Conservation (phyloP, 1,284 basidiomycete genomes). For the Abortiporus biennis region DNA sequence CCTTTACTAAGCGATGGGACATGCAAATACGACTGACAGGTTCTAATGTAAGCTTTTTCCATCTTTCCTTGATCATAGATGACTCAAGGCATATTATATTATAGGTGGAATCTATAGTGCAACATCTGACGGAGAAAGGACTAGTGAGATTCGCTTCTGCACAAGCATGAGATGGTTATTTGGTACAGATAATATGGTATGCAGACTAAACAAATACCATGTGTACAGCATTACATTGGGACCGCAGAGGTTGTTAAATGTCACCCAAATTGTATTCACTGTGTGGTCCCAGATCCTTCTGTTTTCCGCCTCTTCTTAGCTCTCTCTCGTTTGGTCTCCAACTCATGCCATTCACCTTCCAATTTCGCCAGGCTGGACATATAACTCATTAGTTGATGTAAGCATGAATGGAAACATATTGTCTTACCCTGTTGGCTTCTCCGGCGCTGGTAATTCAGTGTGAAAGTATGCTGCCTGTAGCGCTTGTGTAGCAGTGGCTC, state of each 20-base stretch:
- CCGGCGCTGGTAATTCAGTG: constrained; percentile 68
- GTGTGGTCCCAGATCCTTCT: constrained; percentile 22
- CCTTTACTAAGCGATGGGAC: constrained; percentile 90
- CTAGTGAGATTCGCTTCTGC: constrained; percentile 39
- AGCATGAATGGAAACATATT: constrained; percentile 17
- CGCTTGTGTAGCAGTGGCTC: constrained; percentile 79
- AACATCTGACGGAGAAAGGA: constrained; percentile 67
- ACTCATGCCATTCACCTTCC: constrained; percentile 93
- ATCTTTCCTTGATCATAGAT: neutral
- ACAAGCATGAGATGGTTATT: constrained; percentile 22
- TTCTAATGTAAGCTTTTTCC: constrained; percentile 55
- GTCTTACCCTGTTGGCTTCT: constrained; percentile 78
- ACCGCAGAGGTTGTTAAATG: too few relatives aligned
- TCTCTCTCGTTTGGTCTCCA: constrained; percentile 82
- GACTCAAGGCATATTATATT: neutral
- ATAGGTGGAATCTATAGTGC: constrained; percentile 78
- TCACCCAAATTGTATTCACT: too few relatives aligned
- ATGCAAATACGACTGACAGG: constrained; percentile 82
- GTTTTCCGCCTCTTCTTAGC: constrained; percentile 67
- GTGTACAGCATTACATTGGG: constrained; percentile 21
- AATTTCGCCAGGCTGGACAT: constrained; percentile 58
- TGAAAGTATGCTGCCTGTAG: constrained; percentile 81
- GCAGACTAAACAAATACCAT: constrained; percentile 8
- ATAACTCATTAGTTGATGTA: constrained; percentile 1
- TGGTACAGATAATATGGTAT: constrained; percentile 3